Base-by-base conservation (phyloP, 2,329 filamentous ascomycete species). In the Berkeleyomyces rouxiae region DNA sequence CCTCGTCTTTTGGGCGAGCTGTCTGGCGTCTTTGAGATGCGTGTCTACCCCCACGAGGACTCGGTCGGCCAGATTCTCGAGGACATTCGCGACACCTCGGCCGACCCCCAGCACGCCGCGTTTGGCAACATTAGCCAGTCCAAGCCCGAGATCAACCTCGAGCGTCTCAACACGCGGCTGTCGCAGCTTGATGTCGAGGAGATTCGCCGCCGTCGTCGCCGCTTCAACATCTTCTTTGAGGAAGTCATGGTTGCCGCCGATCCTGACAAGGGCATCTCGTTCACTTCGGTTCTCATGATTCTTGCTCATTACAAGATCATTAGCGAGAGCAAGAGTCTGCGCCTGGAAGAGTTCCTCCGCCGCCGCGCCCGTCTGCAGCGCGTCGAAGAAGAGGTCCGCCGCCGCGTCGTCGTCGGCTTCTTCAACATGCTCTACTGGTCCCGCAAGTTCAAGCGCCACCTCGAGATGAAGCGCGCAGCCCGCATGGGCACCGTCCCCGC, bases 221-320 rank as follows among this genome's bases (percentile, higher is more conserved):
- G 87, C 49, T 92, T 95, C 77, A 96, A 96, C 68, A 81, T 87
- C n/a, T 99, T 99, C 73, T 99, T 90, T 70, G 91, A 97, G 73
- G 95, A 99, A 75, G 88, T 97, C 23, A 83, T 97, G 72, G 90
- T 96, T 4, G 92, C 90, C 3, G 90, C 91, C 3, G 91, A 99
- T 72, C 87, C 86, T 0, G 89, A 95, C 69, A 82, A 83, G 66
- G 93, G 93, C 58, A 95, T 99, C 65, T 86, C 88, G 0, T 99
- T 99, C 72, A 93, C 90, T 2, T 86, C 87, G 5, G 86, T 96
- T 31, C 79, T 99, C 60, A 93, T 99, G 87, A 95, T 95, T 65
- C 78, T 99, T 63, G 92, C 95, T 42, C 93, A 99, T 73, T 95
- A 99, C 79, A 99, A 97, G 70, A 90, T 99, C 70, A 99, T 99